Evolutionary conservation across 177 flowering plant genomes (phyloP).

Genomic region (Telopea speciosissima): DNA sequence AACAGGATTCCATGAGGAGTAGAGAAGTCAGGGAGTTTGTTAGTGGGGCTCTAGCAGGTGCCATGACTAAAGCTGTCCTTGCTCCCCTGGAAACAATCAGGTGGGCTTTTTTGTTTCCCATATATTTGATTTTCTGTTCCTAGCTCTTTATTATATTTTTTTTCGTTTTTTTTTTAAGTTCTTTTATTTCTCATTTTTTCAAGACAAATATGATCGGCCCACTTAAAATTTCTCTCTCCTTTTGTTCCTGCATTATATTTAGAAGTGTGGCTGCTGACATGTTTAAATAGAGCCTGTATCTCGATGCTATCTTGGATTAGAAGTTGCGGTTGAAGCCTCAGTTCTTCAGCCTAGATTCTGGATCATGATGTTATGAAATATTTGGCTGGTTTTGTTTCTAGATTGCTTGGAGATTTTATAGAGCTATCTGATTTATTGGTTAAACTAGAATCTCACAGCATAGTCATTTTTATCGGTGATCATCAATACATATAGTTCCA

Average conservation of each 20-base stretch:
- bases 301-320: neutral
- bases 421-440: neutral
- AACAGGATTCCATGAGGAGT: slow-evolving; percentile 51
- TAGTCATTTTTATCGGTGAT: neutral
- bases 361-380: neutral
- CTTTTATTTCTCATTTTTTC: neutral
- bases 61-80: slow-evolving; percentile 96
- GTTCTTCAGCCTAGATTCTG: neutral
- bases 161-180: too few relatives aligned
- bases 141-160: neutral
- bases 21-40: slow-evolving; percentile 88
- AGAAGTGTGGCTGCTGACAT: neutral
- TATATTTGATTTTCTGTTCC: neutral
- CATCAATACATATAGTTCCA: neutral
- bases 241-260: neutral
- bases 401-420: neutral
- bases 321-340: neutral
- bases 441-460: neutral
- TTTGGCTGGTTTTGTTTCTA: neutral
- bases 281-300: neutral
- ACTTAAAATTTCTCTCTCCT: too few relatives aligned
- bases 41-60: slow-evolving; percentile 98
- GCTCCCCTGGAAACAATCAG: slow-evolving; percentile 98
- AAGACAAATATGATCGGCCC: too few relatives aligned
- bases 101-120: slow-evolving; percentile 25